Conservation (phyloP, 306 rosid genomes). For the Dryas alaskensis region DNA sequence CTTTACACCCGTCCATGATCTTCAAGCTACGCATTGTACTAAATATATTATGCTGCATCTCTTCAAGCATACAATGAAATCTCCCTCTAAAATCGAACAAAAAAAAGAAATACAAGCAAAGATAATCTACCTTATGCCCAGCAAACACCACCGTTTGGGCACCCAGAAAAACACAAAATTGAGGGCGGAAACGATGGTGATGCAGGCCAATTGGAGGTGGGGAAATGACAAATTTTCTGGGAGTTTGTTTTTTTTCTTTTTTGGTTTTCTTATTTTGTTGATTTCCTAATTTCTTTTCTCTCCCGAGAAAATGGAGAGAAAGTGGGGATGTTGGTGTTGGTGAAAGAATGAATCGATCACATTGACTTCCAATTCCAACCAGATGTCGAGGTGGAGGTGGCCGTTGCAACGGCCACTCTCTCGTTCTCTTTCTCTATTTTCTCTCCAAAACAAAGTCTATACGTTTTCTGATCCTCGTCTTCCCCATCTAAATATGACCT, state of each 20-base stretch:
- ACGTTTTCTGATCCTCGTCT: neutral
- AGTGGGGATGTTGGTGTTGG: neutral
- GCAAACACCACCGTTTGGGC: conserved; percentile 32
- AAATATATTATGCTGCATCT: conserved; percentile 76
- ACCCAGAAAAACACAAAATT: neutral
- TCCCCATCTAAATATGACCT: neutral
- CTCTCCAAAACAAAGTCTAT: neutral
- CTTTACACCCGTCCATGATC: conserved; percentile 83
- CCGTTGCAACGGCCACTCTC: conserved; percentile 47
- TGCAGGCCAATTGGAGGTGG: conserved; percentile 27
- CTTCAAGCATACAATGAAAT: conserved; percentile 22
- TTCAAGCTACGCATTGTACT: conserved; percentile 75
- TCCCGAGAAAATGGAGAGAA: conserved; percentile 27
- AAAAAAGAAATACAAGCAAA: neutral
- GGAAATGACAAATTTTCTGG: conserved; percentile 11
- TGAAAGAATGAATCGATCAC: neutral
- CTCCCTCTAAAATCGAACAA: neutral
- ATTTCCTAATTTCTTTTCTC: neutral
- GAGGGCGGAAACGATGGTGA: conserved; percentile 23
- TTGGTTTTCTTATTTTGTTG: neutral
- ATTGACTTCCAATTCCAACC: conserved; percentile 30
- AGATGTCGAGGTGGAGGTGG: conserved; percentile 36
- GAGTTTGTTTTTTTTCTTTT: neutral
- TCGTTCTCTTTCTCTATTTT: neutral
- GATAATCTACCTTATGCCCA: conserved; percentile 18